A percentile compares a stretch with the other conserved stretches of the same genome.
Conservation (phyloP, 73 alveolate species). For the Vitrella brassicaformis region DNA sequence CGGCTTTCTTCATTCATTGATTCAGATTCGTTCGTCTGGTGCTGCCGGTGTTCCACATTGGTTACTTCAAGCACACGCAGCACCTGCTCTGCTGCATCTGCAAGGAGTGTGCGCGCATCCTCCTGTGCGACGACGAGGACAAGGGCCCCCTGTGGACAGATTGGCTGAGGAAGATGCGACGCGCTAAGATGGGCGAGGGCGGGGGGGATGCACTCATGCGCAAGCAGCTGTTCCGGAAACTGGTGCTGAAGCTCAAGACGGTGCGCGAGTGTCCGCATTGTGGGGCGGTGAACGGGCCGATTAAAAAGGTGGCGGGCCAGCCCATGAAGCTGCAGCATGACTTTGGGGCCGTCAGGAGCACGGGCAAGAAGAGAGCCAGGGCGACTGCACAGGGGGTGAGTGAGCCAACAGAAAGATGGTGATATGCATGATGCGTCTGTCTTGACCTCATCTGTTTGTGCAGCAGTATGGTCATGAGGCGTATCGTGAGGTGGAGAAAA, state of each 20-base stretch:
- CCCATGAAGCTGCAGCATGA: slow-evolving; percentile 72
- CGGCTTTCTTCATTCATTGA: no score
- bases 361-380: slow-evolving; percentile 31
- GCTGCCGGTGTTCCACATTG: slow-evolving; percentile 89
- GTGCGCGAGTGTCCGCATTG: slow-evolving; percentile 68
- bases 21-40: slow-evolving; percentile 66
- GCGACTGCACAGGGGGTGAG: slow-evolving; percentile 10
- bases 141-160: slow-evolving; percentile 38
- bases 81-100: slow-evolving; percentile 49
- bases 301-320: slow-evolving; percentile 59
- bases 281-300: slow-evolving; percentile 63
- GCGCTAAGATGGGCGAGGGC: not conserved
- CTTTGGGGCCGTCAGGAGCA: slow-evolving; percentile 23
- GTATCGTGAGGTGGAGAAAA: slow-evolving; percentile 10
- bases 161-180: slow-evolving; percentile 17
- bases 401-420: slow-evolving; percentile 4
- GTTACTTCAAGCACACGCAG: slow-evolving; percentile 76
- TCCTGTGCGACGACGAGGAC: slow-evolving; percentile 43
- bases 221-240: slow-evolving; percentile 1
- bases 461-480: not conserved
- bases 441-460: not conserved
- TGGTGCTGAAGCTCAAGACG: slow-evolving; percentile 44
- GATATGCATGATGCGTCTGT: not conserved
- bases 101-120: slow-evolving; percentile 61
- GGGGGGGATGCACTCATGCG: not conserved